Evolutionary conservation across 768 basidiomycete species (phyloP).

Genomic region (Boletus pseudo-olivaceus): DNA sequence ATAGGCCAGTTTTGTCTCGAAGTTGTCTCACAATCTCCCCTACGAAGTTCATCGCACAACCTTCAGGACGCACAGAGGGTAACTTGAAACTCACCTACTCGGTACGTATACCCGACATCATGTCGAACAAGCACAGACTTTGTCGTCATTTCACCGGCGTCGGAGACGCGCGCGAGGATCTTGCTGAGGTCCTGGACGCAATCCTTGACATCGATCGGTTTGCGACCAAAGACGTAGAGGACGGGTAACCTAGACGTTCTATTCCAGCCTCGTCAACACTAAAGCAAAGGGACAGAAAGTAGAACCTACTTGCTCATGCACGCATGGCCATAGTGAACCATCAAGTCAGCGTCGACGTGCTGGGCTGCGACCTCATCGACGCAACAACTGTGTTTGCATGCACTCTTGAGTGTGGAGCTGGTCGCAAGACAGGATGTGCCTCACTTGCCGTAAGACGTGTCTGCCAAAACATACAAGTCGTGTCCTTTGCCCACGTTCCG

Average conservation of each 20-base stretch:
- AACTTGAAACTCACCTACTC: slow-evolving; percentile 44
- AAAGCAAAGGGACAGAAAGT: neutral
- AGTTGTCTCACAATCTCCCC: slow-evolving; percentile 18
- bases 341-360: slow-evolving; percentile 86
- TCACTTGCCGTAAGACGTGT: slow-evolving; percentile 96
- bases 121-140: slow-evolving; percentile 56
- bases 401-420: neutral
- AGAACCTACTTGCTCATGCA: slow-evolving; percentile 83
- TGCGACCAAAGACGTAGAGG: slow-evolving; percentile 86
- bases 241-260: slow-evolving; percentile 88
- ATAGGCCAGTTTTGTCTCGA: slow-evolving; percentile 23
- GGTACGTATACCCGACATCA: slow-evolving; percentile 76
- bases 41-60: neutral
- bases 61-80: neutral
- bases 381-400: slow-evolving; percentile 61
- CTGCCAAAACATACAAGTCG: slow-evolving; percentile 89
- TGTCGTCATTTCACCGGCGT: neutral
- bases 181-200: slow-evolving; percentile 44
- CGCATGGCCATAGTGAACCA: slow-evolving; percentile 96
- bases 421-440: neutral
- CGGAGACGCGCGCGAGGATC: slow-evolving; percentile 23
- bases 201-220: slow-evolving; percentile 51
- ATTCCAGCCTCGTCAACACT: neutral
- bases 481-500: slow-evolving; percentile 36
- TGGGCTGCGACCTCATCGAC: slow-evolving; percentile 95